Percentiles rank a stretch among this genome's conserved stretches.
phyloP scores from a whole-genome alignment of 208 protist species.

The Wallacemonas sp. region DNA sequence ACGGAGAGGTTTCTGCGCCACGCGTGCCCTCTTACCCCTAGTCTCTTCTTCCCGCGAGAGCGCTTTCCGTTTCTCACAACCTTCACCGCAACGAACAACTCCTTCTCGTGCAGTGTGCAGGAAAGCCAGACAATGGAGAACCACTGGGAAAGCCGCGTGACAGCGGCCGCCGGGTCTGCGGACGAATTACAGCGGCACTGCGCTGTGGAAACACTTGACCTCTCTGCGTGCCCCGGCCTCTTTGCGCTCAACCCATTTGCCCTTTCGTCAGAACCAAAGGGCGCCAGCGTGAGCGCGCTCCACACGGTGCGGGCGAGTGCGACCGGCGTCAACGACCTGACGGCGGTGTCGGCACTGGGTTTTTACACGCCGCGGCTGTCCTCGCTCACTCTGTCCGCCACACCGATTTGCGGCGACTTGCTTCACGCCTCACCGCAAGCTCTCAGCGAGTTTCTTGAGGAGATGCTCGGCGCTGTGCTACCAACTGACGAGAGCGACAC shows the following conservation, averaged over 20 bases:
- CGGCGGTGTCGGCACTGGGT: conserved; percentile 19
- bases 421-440: conserved; percentile 2
- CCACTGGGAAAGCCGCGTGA: conserved; percentile 17
- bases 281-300: not conserved
- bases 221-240: conserved; percentile 47
- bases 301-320: not conserved
- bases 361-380: conserved; percentile 11
- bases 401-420: conserved; percentile 24
- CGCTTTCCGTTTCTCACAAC: conserved; percentile 49
- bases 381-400: conserved; percentile 26
- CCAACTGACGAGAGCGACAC: not conserved
- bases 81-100: conserved; percentile 44
- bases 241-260: conserved; percentile 49
- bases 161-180: not conserved
- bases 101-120: conserved; percentile 33
- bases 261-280: conserved; percentile 9
- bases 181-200: not conserved
- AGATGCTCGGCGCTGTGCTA: not conserved
- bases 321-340: conserved; percentile 5
- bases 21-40: conserved; percentile 43
- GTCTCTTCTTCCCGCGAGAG: conserved; percentile 54
- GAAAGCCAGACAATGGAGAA: conserved; percentile 60
- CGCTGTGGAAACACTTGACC: conserved; percentile 18
- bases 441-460: conserved; percentile 17
- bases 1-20: conserved; percentile 36